phyloP scores from a whole-genome alignment of 2,329 filamentous ascomycete genomes.

The Penicillium sp. region DNA sequence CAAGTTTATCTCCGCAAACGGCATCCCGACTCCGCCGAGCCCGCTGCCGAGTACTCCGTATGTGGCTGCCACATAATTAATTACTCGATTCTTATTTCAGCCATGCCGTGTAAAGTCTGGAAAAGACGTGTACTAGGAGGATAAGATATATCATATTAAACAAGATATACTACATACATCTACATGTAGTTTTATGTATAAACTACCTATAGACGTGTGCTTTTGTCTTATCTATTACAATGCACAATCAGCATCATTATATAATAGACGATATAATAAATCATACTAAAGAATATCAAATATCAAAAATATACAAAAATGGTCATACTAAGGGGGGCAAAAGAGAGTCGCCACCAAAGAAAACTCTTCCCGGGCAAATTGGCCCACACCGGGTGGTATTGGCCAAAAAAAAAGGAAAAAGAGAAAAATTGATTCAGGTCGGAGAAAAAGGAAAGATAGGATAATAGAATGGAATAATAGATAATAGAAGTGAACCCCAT shows the following conservation, averaged over 20 bases:
- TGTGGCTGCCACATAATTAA: not conserved
- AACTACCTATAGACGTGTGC: not conserved
- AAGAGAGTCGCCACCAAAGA: constrained; percentile 1
- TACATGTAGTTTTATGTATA: not conserved
- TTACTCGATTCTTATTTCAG: not conserved
- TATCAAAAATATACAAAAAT: not conserved
- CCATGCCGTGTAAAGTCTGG: not conserved
- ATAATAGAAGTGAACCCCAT: not conserved
- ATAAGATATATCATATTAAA: not conserved
- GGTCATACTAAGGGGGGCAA: not conserved
- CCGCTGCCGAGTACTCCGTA: not conserved
- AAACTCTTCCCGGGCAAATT: constrained; percentile 8
- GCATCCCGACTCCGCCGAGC: not conserved
- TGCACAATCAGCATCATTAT: not conserved
- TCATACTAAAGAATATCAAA: not conserved
- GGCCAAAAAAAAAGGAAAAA: not conserved
- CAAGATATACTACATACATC: not conserved
- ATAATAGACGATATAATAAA: not conserved
- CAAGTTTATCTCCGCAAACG: constrained; percentile 4
- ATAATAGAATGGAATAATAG: not conserved
- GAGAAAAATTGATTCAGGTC: not conserved
- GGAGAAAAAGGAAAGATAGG: not conserved
- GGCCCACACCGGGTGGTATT: constrained; percentile 5
- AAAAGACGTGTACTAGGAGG: not conserved
- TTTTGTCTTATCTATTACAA: not conserved